Conservation (phyloP, 208 protist genomes). For the Herpetomonas samuelpessoai region DNA sequence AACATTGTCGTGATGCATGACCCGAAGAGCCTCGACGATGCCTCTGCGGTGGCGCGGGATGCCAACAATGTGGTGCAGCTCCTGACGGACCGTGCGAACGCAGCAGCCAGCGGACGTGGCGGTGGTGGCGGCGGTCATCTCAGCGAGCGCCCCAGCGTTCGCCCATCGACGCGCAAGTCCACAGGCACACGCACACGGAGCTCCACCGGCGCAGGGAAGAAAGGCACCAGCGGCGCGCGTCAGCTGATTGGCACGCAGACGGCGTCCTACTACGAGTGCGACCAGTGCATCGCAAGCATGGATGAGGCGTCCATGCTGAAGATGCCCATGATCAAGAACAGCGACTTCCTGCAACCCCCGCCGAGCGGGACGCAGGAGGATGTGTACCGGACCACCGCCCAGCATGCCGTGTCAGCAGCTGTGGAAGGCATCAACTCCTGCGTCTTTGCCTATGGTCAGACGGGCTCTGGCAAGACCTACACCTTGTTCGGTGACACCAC, state of each 20-base stretch:
- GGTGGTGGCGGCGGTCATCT: not conserved
- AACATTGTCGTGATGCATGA: slow-evolving; percentile 78
- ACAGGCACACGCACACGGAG: slow-evolving; percentile 19
- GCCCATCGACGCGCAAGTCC: slow-evolving; percentile 19
- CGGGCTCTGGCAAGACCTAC: slow-evolving; percentile 84
- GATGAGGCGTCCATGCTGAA: slow-evolving; percentile 41
- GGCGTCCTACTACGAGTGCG: slow-evolving; percentile 71
- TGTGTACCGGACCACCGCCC: slow-evolving; percentile 64
- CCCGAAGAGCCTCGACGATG: slow-evolving; percentile 50
- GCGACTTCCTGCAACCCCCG: slow-evolving; percentile 64
- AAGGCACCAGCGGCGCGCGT: not conserved
- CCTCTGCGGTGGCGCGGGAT: slow-evolving; percentile 43
- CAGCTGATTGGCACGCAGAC: slow-evolving; percentile 42
- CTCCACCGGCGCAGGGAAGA: slow-evolving; percentile 6
- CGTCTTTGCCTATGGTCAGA: slow-evolving; percentile 89
- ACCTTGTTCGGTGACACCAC: slow-evolving; percentile 77
- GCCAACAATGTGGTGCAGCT: slow-evolving; percentile 61
- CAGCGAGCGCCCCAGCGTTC: not conserved
- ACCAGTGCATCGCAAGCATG: slow-evolving; percentile 62
- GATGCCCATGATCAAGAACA: slow-evolving; percentile 65
- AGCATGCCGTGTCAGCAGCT: slow-evolving; percentile 62
- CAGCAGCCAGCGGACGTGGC: not conserved
- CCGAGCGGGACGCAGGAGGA: slow-evolving; percentile 68
- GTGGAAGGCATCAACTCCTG: slow-evolving; percentile 87
- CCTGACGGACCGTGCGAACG: slow-evolving; percentile 37